Conservation (phyloP, 805 yeast species). For the Metschnikowia kunwiensis region DNA sequence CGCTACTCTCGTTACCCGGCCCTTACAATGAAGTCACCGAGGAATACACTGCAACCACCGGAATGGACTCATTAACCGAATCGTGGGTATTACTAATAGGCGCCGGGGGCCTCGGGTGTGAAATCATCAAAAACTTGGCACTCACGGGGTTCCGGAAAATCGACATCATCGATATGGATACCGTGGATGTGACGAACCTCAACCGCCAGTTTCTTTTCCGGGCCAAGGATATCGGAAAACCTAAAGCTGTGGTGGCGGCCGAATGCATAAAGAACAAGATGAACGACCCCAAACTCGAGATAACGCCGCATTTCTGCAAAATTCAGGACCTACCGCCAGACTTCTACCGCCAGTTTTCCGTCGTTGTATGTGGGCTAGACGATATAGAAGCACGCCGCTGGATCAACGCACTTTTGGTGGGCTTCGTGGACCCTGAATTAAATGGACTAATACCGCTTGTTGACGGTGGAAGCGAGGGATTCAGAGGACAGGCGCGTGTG, state of each 20-base stretch:
- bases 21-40: slow-evolving; percentile 41
- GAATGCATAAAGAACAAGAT: slow-evolving; percentile 48
- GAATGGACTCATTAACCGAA: slow-evolving; percentile 21
- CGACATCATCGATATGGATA: slow-evolving; percentile 78
- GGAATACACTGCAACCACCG: slow-evolving; percentile 27
- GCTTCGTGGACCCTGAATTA: slow-evolving; percentile 51
- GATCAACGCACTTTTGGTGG: slow-evolving; percentile 69
- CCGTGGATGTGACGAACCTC: slow-evolving; percentile 71
- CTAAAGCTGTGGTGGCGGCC: slow-evolving; percentile 69
- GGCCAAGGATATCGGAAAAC: slow-evolving; percentile 54
- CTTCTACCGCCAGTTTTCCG: slow-evolving; percentile 64
- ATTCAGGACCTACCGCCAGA: slow-evolving; percentile 56
- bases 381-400: slow-evolving; percentile 87
- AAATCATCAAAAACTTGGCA: slow-evolving; percentile 68
- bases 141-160: slow-evolving; percentile 64
- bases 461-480: slow-evolving; percentile 96
- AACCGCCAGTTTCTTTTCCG: slow-evolving; percentile 76
- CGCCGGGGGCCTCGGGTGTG: slow-evolving; percentile 85
- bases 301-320: slow-evolving; percentile 60
- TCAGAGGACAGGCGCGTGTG: slow-evolving; percentile 85
- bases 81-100: slow-evolving; percentile 52
- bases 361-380: slow-evolving; percentile 85
- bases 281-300: slow-evolving; percentile 31
- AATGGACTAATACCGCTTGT: slow-evolving; percentile 48
- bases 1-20: slow-evolving; percentile 28